Evolutionary conservation across 768 basidiomycete species (phyloP), one percentile per base, ranked within the genome.

Genomic region (Termitomyces sp.): DNA sequence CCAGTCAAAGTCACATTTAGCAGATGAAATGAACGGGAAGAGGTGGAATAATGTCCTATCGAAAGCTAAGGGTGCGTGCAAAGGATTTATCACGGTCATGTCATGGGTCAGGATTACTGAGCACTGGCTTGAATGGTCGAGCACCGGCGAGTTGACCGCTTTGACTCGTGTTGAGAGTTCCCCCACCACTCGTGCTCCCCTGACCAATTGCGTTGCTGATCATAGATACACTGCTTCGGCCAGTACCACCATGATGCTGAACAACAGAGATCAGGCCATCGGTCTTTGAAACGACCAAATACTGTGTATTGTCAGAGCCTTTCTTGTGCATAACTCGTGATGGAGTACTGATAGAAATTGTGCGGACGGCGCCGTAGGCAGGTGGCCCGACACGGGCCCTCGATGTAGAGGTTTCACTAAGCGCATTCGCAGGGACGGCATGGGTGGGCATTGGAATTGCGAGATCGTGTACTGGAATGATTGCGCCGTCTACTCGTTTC

Each of bases 321-420:
- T 70, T 67, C 55, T 71, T 70, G 21, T 64, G 68, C 11, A 14
- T 3, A 9, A 47, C 30, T 31, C 51, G 55, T 15, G 56, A 38
- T 19, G 62, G 54, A 12, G 50, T 33, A n/a, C 62, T 48, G 31
- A 33, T 33, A 15, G 56, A 60, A 5, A 61, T 57, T n/a, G 61
- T 55, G 8, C 70, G 62, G 1, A 70, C 62, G 6, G 58, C 48
- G n/a, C 61, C 67, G 50, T 78, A 77, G 1, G 73, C 68, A 15
- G 77, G 77, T 1, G 77, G 77, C 43, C 73, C 72, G 51, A 66
- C 56, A 8, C 67, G 66, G 4, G 63, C 17, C 35, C 68, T 55
- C 9, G 10, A 11, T 5, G 53, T 33, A n/a, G 44, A 33, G 15
- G n/a, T 41, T 17, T 53, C 42, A 23, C 52, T 23, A 11, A 54